Conservation (phyloP, 2,329 filamentous ascomycete genomes). For the Fusarium sarcochroum region DNA sequence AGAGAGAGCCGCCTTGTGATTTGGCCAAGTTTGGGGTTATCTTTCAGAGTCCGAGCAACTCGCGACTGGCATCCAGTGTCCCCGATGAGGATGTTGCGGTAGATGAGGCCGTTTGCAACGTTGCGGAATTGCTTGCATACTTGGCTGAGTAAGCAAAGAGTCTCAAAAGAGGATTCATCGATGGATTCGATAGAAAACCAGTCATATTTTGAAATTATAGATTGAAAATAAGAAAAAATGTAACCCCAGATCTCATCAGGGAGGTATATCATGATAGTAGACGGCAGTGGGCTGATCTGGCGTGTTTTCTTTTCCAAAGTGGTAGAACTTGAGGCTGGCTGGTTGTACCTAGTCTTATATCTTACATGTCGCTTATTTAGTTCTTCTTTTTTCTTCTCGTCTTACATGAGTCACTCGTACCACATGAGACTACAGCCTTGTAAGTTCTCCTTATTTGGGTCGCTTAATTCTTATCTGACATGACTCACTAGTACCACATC, state of each 20-base stretch:
- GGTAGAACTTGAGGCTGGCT: too few species aligned
- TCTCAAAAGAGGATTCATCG: neutral
- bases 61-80: neutral
- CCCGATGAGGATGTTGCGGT: neutral
- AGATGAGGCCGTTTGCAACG: neutral
- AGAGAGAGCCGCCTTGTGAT: neutral
- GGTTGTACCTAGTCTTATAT: too few species aligned
- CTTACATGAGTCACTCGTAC: too few species aligned
- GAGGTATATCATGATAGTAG: neutral
- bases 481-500: too few species aligned
- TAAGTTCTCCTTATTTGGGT: too few species aligned
- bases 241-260: neutral
- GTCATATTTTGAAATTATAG: neutral
- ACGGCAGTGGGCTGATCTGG: too few species aligned
- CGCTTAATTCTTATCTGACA: too few species aligned
- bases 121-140: neutral
- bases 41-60: neutral
- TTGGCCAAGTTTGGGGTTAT: neutral
- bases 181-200: neutral
- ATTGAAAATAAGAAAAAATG: neutral
- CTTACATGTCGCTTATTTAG: too few species aligned
- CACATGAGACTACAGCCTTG: too few species aligned
- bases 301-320: too few species aligned
- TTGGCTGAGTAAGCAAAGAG: neutral
- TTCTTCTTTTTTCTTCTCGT: too few species aligned